These are phyloP conservation scores for Lactarius evosmus DNA, from an alignment of 768 basidiomycete species.

Conservation along the genomic window DNA sequence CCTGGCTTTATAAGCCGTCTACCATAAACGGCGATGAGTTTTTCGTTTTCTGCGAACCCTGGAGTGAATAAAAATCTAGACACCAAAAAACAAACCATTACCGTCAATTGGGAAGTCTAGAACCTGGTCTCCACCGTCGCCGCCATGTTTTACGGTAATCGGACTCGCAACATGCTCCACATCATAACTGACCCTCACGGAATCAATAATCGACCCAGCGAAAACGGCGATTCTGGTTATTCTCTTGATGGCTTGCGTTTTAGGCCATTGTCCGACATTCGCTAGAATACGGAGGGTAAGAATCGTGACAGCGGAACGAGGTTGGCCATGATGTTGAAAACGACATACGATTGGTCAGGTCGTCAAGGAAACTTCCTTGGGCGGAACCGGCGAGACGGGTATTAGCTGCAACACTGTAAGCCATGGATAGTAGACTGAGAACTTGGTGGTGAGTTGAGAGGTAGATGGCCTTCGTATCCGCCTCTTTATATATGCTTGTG, in stretches of 20 bases:
- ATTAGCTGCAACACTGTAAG: neutral
- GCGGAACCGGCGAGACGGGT: neutral
- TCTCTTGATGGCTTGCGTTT: neutral
- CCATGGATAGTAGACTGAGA: neutral
- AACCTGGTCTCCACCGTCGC: neutral
- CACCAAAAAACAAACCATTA: too few species aligned
- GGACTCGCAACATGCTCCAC: neutral
- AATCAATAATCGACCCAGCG: neutral
- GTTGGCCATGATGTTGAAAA: neutral
- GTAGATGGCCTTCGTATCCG: neutral
- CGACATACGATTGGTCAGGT: neutral
- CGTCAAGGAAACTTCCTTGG: neutral
- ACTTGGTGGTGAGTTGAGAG: neutral
- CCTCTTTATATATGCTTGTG: neutral
- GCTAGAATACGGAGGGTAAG: neutral
- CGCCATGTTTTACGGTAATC: neutral
- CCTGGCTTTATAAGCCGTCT: too few species aligned
- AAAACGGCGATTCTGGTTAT: neutral
- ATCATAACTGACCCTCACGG: neutral
- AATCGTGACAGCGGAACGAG: neutral
- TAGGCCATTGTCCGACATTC: neutral
- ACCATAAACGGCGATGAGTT: too few species aligned
- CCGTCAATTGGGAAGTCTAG: neutral
- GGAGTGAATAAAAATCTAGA: too few species aligned
- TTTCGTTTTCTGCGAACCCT: too few species aligned